A percentile compares a stretch with the other conserved stretches of the same genome.
phyloP scores from a whole-genome alignment of 352 stramenopile genomes.

The Globisporangium heterothallicum region DNA sequence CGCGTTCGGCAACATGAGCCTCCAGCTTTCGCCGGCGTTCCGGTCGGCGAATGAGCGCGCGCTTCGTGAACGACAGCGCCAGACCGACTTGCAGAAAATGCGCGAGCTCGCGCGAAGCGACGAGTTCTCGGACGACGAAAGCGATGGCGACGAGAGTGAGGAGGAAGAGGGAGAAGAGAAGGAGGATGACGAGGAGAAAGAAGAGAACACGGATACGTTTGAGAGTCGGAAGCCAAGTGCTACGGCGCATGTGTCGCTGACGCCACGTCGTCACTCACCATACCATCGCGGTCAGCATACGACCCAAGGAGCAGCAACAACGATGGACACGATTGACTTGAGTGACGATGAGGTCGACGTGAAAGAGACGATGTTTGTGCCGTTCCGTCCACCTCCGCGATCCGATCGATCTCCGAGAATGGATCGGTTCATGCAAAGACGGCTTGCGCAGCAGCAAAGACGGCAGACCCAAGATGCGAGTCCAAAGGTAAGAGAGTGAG shows the following conservation, averaged over 20 bases:
- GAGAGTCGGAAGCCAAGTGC: conserved; percentile 3
- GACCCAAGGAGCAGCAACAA: conserved; percentile 46
- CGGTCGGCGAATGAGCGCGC: conserved; percentile 38
- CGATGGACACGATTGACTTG: conserved; percentile 29
- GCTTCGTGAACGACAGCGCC: conserved; percentile 23
- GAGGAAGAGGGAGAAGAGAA: conserved; percentile 33
- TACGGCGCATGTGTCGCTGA: conserved; percentile 10
- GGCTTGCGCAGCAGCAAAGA: conserved; percentile 19
- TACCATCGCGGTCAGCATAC: conserved; percentile 48
- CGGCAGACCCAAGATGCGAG: conserved; percentile 30
- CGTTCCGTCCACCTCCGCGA: conserved; percentile 29
- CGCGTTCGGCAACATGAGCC: conserved; percentile 41
- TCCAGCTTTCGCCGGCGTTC: conserved; percentile 53
- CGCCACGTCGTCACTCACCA: conserved; percentile 10
- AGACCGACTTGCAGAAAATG: conserved; percentile 50
- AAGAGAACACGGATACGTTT: conserved; percentile 11
- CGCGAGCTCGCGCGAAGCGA: conserved; percentile 65
- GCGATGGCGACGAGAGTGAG: conserved; percentile 60
- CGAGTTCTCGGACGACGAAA: conserved; percentile 81
- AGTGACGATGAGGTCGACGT: conserved; percentile 49
- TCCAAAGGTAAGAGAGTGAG: conserved; percentile 31
- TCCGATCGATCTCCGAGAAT: conserved; percentile 22
- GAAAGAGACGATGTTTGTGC: conserved; percentile 48
- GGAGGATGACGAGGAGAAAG: conserved; percentile 18
- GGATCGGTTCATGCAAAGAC: conserved; percentile 15